Percentiles rank a stretch among this genome's conserved stretches.
phyloP scores from a whole-genome alignment of 768 basidiomycete species.

The Boletus huronensis region DNA sequence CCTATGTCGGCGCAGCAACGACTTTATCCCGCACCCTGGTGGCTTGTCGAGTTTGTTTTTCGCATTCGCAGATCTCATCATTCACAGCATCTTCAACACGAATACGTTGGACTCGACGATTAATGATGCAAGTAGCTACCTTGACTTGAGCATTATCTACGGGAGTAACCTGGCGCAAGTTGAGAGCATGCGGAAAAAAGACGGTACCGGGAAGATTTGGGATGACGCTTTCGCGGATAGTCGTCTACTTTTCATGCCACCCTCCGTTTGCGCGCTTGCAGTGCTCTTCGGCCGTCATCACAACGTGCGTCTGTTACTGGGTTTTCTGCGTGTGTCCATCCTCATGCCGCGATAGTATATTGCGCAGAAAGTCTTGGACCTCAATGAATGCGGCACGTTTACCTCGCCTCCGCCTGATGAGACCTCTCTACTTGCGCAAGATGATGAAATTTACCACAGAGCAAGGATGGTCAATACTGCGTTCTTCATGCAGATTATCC shows the following conservation, averaged over 20 bases:
- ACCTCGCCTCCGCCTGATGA: constrained; percentile 15
- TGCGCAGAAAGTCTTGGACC: constrained; percentile 59
- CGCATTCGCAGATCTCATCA: constrained; percentile 74
- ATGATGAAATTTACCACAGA: constrained; percentile 75
- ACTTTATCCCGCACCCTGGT: constrained; percentile 55
- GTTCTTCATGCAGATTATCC: constrained; percentile 66
- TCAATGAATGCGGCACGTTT: constrained; percentile 63
- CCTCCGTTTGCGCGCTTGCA: constrained; percentile 62
- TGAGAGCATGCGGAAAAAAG: constrained; percentile 51
- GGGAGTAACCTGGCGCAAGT: constrained; percentile 51
- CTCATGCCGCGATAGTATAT: constrained; percentile 49
- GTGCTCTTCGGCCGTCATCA: constrained; percentile 72
- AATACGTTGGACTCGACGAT: constrained; percentile 43
- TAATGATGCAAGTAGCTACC: constrained; percentile 68
- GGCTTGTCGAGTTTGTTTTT: constrained; percentile 76
- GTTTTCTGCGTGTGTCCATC: not conserved
- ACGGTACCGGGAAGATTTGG: constrained; percentile 65
- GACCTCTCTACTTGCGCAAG: constrained; percentile 43
- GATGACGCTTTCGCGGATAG: constrained; percentile 69
- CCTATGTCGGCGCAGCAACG: constrained; percentile 36
- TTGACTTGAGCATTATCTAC: constrained; percentile 74
- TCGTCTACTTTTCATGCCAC: constrained; percentile 69
- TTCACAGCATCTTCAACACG: constrained; percentile 70
- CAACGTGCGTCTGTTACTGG: constrained; percentile 45
- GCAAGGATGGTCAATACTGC: constrained; percentile 72